These are phyloP conservation scores for Schoenoplectus tabernaemontani DNA, from an alignment of 202 grass and related monocot species.

Conservation along the genomic window DNA sequence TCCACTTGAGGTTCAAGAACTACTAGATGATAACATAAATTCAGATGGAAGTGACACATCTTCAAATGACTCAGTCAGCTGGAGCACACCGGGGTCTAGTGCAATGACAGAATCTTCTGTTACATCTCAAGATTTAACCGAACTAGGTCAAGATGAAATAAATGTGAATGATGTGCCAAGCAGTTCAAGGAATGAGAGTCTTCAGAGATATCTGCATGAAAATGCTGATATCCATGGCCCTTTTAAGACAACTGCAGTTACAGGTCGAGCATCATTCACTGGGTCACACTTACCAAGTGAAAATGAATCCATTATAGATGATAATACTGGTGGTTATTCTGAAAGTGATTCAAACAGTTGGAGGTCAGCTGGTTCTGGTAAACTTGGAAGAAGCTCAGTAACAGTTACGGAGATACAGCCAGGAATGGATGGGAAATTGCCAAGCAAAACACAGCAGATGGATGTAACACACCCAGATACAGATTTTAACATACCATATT, in stretches of 20 bases:
- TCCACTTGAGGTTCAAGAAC: background rate
- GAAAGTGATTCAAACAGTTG: constrained; percentile 25
- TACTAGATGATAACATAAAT: background rate
- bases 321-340: constrained; percentile 6
- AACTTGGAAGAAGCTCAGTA: background rate
- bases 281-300: background rate
- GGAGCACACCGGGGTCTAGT: constrained; percentile 16
- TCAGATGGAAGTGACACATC: background rate
- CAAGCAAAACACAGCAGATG: constrained; percentile 10
- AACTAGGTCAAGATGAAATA: constrained; percentile 15
- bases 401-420: background rate
- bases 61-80: constrained; percentile 7
- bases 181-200: background rate
- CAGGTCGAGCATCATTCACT: constrained; percentile 6
- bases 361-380: constrained; percentile 17
- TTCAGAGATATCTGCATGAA: background rate
- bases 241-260: constrained; percentile 18
- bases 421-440: constrained; percentile 5
- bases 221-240: constrained; percentile 2
- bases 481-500: constrained; percentile 13
- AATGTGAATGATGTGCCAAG: background rate
- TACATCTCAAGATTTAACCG: constrained; percentile 16
- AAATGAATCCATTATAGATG: constrained; percentile 2
- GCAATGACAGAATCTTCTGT: background rate
- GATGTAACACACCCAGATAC: constrained; percentile 13